phyloP scores from a whole-genome alignment of 768 basidiomycete genomes.

The Rhodotorula sphaerocarpa region DNA sequence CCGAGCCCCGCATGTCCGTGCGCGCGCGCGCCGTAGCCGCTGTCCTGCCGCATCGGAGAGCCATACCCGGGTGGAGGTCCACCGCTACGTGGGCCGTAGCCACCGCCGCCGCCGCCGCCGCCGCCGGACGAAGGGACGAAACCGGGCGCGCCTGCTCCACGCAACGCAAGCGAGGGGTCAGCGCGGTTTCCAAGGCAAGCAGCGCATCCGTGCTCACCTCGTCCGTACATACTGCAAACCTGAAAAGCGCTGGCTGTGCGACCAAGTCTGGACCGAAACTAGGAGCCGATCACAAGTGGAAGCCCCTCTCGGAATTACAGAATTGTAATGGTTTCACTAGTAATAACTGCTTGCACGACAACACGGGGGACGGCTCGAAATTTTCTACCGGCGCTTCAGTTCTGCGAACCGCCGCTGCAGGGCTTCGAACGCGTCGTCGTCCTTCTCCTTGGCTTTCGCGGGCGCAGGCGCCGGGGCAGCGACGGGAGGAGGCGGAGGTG shows the following conservation, averaged over 20 bases:
- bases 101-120: background rate
- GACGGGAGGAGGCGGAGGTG: background rate
- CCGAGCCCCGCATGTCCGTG: slow-evolving; percentile 20
- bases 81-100: background rate
- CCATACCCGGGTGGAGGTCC: slow-evolving; percentile 8
- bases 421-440: slow-evolving; percentile 64
- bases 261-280: no score
- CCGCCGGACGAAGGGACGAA: background rate
- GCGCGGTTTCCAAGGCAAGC: no score
- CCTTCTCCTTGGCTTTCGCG: slow-evolving; percentile 39
- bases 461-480: background rate
- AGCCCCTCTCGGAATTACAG: no score
- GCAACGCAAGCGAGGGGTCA: no score
- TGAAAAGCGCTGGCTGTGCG: background rate
- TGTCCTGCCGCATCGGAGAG: background rate
- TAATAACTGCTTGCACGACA: no score
- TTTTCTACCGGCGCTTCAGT: slow-evolving; percentile 68
- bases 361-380: no score
- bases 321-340: no score
- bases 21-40: background rate
- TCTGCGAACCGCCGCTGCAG: slow-evolving; percentile 73
- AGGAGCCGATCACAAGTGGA: no score
- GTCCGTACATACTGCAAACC: background rate
- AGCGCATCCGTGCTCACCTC: background rate
- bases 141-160: background rate